Base-by-base conservation (phyloP, 176 grass and related monocot species). In the Dendrocalamus sinicus region DNA sequence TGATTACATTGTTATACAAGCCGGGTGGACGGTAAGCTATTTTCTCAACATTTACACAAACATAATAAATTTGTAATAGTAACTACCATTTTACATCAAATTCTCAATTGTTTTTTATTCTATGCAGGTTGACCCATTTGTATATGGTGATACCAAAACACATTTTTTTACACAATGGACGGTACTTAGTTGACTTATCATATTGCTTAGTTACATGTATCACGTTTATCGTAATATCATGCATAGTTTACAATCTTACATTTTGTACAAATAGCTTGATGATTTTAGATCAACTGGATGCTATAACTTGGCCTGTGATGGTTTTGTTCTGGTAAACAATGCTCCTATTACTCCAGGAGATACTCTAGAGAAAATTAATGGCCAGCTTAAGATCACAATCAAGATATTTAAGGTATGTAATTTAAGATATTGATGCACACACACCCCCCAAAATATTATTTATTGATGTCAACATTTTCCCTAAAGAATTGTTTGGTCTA, bases 301-400 rank as follows among this genome's bases (percentile, higher is more conserved):
- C 7, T 11, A 0, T 0, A 48, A 83, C 55, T 50, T 83, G 55
- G 17, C 0, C 5, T 83, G 55, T 15, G 3, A 50, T 10, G 81
- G 43, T n/a, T 83, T 83, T 62, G 81, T 73, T 17, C 55, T 11
- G 0, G 81, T 73, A 50, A 83, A 83, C 59, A 0, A 47, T 73
- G 81, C 81, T 13, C 81, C 69, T 32, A n/a, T 83, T 22, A 83
- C 68, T 61, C 68, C 54, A 47, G 81, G 81, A 83, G 68, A 73
- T 8, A n/a, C 11, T 22, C 32, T 73, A 73, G 40, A 83, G 15
- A 2, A 23, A 37, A n/a, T 6, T 20, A 20, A 45, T 47, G 68
- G 54, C 41, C 14, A 83, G 19, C 17, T 62, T 5, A 61, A 61
- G 24, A 44, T 83, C 63, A 81, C 63, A 2, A 47, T 60, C 52